Conservation (phyloP, 495 filamentous ascomycete genomes). For the Neurospora sp. region DNA sequence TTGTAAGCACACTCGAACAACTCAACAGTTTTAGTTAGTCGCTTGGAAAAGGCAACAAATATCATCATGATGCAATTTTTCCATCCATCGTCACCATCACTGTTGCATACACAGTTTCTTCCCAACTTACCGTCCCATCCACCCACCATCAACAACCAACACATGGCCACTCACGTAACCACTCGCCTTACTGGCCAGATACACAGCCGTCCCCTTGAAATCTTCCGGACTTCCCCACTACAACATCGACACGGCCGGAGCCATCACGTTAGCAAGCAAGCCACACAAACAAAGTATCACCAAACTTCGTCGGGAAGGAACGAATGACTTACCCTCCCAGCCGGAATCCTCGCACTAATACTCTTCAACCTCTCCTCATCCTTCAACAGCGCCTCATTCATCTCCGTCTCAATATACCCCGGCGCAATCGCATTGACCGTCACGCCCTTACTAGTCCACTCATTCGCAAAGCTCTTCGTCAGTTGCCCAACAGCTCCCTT, state of each 20-base stretch:
- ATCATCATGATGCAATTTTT: background rate
- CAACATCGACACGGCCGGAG: background rate
- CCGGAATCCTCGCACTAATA: slow-evolving; percentile 77
- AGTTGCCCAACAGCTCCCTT: slow-evolving; percentile 83
- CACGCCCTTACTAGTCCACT: slow-evolving; percentile 64
- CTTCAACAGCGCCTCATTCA: slow-evolving; percentile 76
- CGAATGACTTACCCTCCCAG: slow-evolving; percentile 41
- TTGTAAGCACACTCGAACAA: background rate
- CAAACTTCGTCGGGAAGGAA: too few relatives aligned
- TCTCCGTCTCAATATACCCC: slow-evolving; percentile 80
- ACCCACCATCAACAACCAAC: slow-evolving; percentile 80
- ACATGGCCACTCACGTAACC: slow-evolving; percentile 75
- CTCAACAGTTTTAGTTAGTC: background rate
- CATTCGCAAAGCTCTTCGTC: slow-evolving; percentile 80
- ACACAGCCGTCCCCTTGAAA: slow-evolving; percentile 78
- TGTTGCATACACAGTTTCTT: background rate
- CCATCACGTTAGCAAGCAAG: background rate
- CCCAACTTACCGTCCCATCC: slow-evolving; percentile 69
- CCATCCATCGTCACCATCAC: background rate
- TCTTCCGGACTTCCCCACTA: slow-evolving; percentile 79
- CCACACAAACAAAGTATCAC: too few relatives aligned
- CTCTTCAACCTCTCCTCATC: slow-evolving; percentile 57
- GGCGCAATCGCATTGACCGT: slow-evolving; percentile 75
- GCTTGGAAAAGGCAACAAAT: background rate
- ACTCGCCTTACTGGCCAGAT: slow-evolving; percentile 64